Conservation (phyloP, 805 yeast genomes). For the Priceomyces castillae region DNA sequence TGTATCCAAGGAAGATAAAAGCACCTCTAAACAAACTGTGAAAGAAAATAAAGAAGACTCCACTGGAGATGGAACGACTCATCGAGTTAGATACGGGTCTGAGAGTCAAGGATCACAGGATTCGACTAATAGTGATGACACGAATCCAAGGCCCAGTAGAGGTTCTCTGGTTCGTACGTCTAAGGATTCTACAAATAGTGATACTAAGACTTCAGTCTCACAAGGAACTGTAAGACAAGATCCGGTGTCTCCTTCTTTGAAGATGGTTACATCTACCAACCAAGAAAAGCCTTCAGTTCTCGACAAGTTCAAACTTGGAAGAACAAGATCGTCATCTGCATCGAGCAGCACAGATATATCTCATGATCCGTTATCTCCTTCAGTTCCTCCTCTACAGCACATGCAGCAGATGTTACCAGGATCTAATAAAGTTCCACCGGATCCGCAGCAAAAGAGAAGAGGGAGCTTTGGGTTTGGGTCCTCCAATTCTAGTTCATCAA, state of each 20-base stretch:
- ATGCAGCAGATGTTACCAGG: constrained; percentile 3
- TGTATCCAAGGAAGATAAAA: not conserved
- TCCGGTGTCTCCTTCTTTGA: not conserved
- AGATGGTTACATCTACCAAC: not conserved
- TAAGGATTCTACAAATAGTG: not conserved
- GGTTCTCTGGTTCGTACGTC: not conserved
- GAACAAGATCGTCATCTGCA: constrained; percentile 26
- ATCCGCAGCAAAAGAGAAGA: constrained; percentile 8
- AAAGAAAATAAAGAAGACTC: not conserved
- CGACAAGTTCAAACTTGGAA: constrained; percentile 24
- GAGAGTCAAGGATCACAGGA: not conserved
- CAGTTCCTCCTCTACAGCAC: constrained; percentile 5
- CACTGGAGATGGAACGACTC: not conserved
- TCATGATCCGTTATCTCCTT: constrained; percentile 5
- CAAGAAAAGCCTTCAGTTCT: constrained; percentile 15
- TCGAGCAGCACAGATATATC: constrained; percentile 7
- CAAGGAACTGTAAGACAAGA: not conserved
- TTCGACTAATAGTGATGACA: not conserved
- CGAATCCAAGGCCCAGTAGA: not conserved
- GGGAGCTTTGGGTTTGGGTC: constrained; percentile 11
- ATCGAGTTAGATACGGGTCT: not conserved
- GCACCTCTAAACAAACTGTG: not conserved
- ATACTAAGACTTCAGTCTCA: not conserved
- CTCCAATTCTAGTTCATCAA: constrained; percentile 1
- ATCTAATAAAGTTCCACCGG: constrained; percentile 3